These are phyloP conservation scores for Rhamnella rubrinervis DNA, from an alignment of 331 rosid genomes.

Conservation along the genomic window DNA sequence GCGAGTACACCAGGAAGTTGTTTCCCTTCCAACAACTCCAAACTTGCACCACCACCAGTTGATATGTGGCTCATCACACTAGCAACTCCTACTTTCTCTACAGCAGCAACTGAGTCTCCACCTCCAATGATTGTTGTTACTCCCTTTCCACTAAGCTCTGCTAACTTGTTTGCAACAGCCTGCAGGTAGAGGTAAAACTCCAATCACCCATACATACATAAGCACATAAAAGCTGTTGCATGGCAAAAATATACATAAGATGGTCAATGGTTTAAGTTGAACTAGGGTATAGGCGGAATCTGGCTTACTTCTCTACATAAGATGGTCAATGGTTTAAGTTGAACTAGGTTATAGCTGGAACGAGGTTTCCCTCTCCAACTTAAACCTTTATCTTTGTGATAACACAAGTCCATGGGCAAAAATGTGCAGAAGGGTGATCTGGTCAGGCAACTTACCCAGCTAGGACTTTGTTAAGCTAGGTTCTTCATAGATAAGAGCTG, in stretches of 20 bases:
- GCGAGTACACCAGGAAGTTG: slow-evolving; percentile 97
- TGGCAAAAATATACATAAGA: neutral
- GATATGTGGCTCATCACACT: slow-evolving; percentile 97
- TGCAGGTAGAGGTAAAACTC: slow-evolving; percentile 34
- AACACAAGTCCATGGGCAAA: too few relatives aligned
- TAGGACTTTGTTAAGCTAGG: too few relatives aligned
- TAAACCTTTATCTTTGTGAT: too few relatives aligned
- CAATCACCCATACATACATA: neutral
- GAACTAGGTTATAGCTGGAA: neutral
- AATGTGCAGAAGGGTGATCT: too few relatives aligned
- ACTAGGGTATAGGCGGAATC: neutral
- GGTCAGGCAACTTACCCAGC: too few relatives aligned
- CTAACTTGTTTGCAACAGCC: slow-evolving; percentile 91
- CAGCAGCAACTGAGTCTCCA: slow-evolving; percentile 98
- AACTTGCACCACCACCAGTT: slow-evolving; percentile 99
- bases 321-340: neutral
- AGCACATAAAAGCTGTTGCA: neutral
- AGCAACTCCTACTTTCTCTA: slow-evolving; percentile 99
- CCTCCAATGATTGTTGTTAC: slow-evolving; percentile 99
- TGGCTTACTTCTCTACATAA: neutral
- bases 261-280: neutral
- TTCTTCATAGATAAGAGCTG: too few relatives aligned
- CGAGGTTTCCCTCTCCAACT: too few relatives aligned
- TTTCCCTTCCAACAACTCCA: slow-evolving; percentile 99
- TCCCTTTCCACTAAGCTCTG: slow-evolving; percentile 92